Conservation (phyloP, 768 basidiomycete species). For the Rhodotorula sphaerocarpa region DNA sequence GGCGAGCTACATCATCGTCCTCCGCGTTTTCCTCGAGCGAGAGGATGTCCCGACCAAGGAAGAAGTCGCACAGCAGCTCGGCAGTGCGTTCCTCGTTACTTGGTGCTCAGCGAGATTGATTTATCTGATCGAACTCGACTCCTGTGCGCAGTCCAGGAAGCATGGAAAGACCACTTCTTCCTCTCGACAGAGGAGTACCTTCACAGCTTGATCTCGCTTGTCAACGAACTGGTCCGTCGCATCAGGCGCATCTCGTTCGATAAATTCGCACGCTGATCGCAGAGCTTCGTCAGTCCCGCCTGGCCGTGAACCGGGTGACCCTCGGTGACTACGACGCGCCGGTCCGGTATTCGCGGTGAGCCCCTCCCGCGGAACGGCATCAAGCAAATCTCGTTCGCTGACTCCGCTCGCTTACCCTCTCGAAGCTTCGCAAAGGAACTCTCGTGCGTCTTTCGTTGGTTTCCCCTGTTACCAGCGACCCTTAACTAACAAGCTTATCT, state of each 20-base stretch:
- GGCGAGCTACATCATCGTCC: conserved; percentile 41
- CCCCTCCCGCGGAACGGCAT: not conserved
- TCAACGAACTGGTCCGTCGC: conserved; percentile 45
- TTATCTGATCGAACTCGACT: not conserved
- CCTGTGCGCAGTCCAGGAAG: conserved; percentile 38
- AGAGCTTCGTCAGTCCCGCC: conserved; percentile 27
- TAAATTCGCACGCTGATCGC: too few species aligned
- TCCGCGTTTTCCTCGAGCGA: conserved; percentile 42
- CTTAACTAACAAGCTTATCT: conserved; percentile 34
- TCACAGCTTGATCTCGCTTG: conserved; percentile 45
- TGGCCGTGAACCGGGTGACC: conserved; percentile 42
- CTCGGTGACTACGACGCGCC: conserved; percentile 45
- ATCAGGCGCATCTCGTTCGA: too few species aligned
- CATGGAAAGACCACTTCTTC: conserved; percentile 41
- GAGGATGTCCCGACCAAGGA: conserved; percentile 42
- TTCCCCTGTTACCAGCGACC: too few species aligned
- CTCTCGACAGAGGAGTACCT: conserved; percentile 47
- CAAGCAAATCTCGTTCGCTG: not conserved
- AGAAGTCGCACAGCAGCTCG: conserved; percentile 41
- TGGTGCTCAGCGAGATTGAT: not conserved
- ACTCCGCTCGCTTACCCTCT: not conserved
- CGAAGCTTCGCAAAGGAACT: conserved; percentile 47
- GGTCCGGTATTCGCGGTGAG: conserved; percentile 41
- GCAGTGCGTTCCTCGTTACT: conserved; percentile 39
- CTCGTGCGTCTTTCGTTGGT: conserved; percentile 40